Percentiles rank a stretch among this genome's conserved stretches.
phyloP scores from a whole-genome alignment of 345 rosid species.

The Citrus sinensis region DVS_A1.0 CM039162.1:31133001-31133500 shows the following conservation, averaged over 20 bases:
- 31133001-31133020: slow-evolving; percentile 96
- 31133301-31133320: slow-evolving; percentile 99
- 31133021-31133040: slow-evolving; percentile 93
- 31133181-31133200: slow-evolving; percentile 65
- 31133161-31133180: slow-evolving; percentile 97
- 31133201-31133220: neutral
- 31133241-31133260: neutral
- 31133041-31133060: slow-evolving; percentile 85
- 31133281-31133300: neutral
- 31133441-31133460: slow-evolving; percentile 91
- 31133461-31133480: slow-evolving; percentile 76
- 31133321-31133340: slow-evolving; percentile 83
- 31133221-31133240: neutral
- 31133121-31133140: slow-evolving; percentile 82
- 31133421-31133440: slow-evolving; percentile 77
- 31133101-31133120: slow-evolving; percentile 78
- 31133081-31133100: slow-evolving; percentile 95
- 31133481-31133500: slow-evolving; percentile 73
- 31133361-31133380: slow-evolving; percentile 88
- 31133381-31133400: slow-evolving; percentile 88
- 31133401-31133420: slow-evolving; percentile 86
- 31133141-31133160: slow-evolving; percentile 74
- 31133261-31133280: neutral
- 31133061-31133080: slow-evolving; percentile 75
- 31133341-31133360: slow-evolving; percentile 98